A percentile compares a stretch with the other conserved stretches of the same genome.
phyloP scores from a whole-genome alignment of 306 rosid genomes.

The Trichosanthes cucumerina region DNA sequence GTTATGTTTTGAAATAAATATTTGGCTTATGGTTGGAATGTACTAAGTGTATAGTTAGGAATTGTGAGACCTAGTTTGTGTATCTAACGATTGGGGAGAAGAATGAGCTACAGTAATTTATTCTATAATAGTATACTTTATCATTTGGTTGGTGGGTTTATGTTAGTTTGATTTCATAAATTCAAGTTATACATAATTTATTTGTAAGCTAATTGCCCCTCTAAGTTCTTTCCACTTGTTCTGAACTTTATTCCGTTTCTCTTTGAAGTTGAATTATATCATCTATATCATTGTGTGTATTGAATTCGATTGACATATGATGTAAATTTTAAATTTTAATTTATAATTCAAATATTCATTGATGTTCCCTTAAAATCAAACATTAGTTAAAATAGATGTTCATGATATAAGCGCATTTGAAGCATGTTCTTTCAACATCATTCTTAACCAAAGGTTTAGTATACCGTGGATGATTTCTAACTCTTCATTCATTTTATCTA shows the following conservation, averaged over 20 bases:
- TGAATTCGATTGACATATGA: neutral
- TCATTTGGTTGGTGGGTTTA: neutral
- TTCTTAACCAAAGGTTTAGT: constrained; percentile 66
- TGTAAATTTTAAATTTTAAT: neutral
- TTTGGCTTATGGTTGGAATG: too few species aligned
- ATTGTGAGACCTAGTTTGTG: neutral
- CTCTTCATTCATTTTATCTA: neutral
- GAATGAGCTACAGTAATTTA: neutral
- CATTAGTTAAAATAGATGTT: constrained; percentile 71
- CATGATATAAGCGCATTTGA: constrained; percentile 60
- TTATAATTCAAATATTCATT: neutral
- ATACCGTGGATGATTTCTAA: neutral
- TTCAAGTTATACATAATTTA: neutral
- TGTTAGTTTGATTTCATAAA: neutral
- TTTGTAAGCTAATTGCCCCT: neutral
- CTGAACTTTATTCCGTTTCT: neutral
- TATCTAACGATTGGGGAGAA: neutral
- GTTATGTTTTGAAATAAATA: too few species aligned
- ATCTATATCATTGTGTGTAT: neutral
- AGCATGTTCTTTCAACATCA: constrained; percentile 49
- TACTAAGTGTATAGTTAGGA: neutral
- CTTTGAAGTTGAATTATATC: neutral
- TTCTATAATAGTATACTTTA: neutral
- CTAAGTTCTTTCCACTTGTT: neutral
- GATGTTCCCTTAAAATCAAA: constrained; percentile 16